Base-by-base conservation (phyloP, 2,329 filamentous ascomycete species). In the Phialophora expanda region DNA sequence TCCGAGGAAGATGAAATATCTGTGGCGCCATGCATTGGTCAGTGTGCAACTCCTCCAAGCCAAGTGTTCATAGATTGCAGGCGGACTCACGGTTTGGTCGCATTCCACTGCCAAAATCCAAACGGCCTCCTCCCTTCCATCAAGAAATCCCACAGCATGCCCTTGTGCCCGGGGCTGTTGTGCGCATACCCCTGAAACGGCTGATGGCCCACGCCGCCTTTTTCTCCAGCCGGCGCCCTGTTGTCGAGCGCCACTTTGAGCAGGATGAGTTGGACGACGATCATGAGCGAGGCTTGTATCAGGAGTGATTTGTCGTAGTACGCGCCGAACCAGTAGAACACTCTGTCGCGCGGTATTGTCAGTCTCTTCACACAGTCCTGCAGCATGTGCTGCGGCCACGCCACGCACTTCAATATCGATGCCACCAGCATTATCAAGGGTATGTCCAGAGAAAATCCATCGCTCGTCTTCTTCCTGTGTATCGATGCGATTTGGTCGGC, bases 401-500 rank as follows among this genome's bases (percentile, higher is more conserved):
- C 14, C 20, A 64, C 77, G 71, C 75, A 86, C 84, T 89, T 89
- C 20, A 88, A 75, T 65, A 89, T 87, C 44, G 86, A 88, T 38
- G 87, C 84, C 64, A 87, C 80, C 20, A 89, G 84, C 87, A 89
- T 89, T 70, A 89, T 89, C 72, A 89, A 76, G 17, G 87, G 87
- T 44, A 89, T 88, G 73, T 89, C 87, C 71, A 89, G 79, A 17
- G 86, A 89, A 77, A 89, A 89, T 34, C 87, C 87, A 38, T 84
- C 84, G 3, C 86, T 88, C 64, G 80, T 85, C 71, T 84, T 82
- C 65, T 78, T 83, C 70, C 82, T 83, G 77, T 88, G 83, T 73
- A 89, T 89, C 71, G 83, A 86, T 75, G 86, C 82, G 74, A 89
- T 89, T 74, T 89, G 87, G 76, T 89, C 87, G 67, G 85, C 83